Conservation (phyloP, 129 eudicot genomes). For the Centaurea solstitialis region DNA sequence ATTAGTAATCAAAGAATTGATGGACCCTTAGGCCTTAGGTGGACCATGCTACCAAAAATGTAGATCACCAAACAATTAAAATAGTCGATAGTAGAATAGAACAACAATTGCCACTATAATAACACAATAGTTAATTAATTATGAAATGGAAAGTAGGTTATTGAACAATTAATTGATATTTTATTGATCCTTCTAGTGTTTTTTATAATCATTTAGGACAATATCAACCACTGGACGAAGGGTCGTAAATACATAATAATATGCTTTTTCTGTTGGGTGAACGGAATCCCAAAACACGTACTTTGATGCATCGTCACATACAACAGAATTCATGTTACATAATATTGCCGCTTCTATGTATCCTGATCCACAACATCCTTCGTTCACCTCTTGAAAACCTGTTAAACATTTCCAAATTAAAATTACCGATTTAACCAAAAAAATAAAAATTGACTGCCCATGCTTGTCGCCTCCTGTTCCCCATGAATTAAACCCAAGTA, state of each 20-base stretch:
- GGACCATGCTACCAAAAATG: no score
- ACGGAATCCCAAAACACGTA: constrained; percentile 61
- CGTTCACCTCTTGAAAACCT: constrained; percentile 55
- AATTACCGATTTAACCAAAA: background rate
- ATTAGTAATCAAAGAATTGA: no score
- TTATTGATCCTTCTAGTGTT: background rate
- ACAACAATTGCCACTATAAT: background rate
- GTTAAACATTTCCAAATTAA: background rate
- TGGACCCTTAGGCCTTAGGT: no score
- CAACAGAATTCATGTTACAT: constrained; percentile 45
- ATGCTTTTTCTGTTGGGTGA: constrained; percentile 55
- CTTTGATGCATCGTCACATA: constrained; percentile 52
- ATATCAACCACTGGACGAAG: constrained; percentile 40
- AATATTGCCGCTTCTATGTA: constrained; percentile 39
- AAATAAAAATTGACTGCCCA: no score
- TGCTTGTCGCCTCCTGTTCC: no score
- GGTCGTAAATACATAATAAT: constrained; percentile 31
- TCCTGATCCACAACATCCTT: constrained; percentile 74
- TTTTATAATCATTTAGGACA: constrained; percentile 22
- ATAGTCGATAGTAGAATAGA: background rate
- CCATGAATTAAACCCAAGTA: no score
- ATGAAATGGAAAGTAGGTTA: background rate
- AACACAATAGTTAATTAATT: background rate
- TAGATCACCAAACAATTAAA: background rate
- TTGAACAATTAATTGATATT: background rate